These are phyloP conservation scores for Phaeolepiota aurea DNA, from an alignment of 768 basidiomycete genomes.

Conservation along the genomic window DNA sequence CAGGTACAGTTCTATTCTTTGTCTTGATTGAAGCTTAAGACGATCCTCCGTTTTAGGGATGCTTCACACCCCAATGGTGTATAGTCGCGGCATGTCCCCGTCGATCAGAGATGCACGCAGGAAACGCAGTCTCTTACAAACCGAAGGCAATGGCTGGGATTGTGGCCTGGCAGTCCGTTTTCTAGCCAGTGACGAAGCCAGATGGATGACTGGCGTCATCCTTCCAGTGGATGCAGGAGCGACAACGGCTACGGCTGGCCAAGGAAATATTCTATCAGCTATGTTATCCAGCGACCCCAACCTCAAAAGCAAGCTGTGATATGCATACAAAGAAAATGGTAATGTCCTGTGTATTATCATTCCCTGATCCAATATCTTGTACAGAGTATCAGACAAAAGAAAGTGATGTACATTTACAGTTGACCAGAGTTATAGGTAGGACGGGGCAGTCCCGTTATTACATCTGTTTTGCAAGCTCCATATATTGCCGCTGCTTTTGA, in stretches of 20 bases:
- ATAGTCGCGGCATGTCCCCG: slow-evolving; percentile 22
- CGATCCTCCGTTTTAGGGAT: slow-evolving; percentile 16
- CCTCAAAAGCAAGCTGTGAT: too few species aligned
- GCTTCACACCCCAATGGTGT: slow-evolving; percentile 35
- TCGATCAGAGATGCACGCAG: slow-evolving; percentile 27
- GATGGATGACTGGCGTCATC: slow-evolving; percentile 33
- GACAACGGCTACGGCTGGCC: slow-evolving; percentile 20
- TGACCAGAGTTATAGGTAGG: too few species aligned
- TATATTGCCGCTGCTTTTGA: slow-evolving; percentile 1
- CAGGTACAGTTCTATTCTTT: slow-evolving; percentile 15
- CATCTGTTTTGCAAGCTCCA: neutral
- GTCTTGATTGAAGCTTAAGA: slow-evolving; percentile 3
- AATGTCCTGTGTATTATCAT: too few species aligned
- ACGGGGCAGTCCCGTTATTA: too few species aligned
- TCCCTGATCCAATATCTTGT: too few species aligned
- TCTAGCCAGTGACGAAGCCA: slow-evolving; percentile 30
- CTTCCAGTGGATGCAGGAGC: slow-evolving; percentile 34
- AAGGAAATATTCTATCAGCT: neutral
- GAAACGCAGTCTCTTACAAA: slow-evolving; percentile 26
- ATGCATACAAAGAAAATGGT: too few species aligned
- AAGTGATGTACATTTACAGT: too few species aligned
- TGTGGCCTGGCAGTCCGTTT: slow-evolving; percentile 29
- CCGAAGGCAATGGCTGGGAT: slow-evolving; percentile 38
- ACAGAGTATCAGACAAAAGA: too few species aligned
- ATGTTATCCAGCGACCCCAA: neutral